phyloP scores from a whole-genome alignment of 1,284 basidiomycete species.

The Naganishia sp. region DNA sequence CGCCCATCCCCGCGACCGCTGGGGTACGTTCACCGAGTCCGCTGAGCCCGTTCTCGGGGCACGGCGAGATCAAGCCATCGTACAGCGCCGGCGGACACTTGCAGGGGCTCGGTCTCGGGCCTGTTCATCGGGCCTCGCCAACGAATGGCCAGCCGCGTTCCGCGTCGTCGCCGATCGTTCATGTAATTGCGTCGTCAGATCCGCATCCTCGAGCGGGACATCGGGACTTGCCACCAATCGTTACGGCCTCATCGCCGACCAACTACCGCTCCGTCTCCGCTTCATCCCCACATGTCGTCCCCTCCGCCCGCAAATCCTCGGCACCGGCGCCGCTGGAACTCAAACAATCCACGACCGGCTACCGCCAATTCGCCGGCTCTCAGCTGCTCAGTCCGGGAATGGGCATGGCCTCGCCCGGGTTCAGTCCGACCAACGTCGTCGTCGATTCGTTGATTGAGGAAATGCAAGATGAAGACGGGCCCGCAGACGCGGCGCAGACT shows the following conservation, averaged over 20 bases:
- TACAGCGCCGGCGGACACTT: background rate
- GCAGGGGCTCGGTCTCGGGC: conserved; percentile 10
- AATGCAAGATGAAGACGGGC: conserved; percentile 22
- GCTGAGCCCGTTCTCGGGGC: conserved; percentile 7
- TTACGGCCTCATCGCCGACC: background rate
- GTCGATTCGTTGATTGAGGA: conserved; percentile 29
- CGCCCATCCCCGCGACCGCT: background rate
- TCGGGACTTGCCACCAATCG: conserved; percentile 14
- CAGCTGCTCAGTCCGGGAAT: conserved; percentile 18
- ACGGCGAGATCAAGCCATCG: conserved; percentile 13
- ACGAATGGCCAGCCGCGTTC: background rate
- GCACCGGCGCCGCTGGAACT: conserved; percentile 5
- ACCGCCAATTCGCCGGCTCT: background rate
- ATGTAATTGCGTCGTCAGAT: conserved; percentile 8
- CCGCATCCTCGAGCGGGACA: background rate
- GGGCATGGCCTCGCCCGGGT: conserved; percentile 8
- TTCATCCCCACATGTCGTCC: background rate
- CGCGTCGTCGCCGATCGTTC: conserved; percentile 11
- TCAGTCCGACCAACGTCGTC: conserved; percentile 27
- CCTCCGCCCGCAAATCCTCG: background rate
- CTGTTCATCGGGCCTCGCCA: background rate
- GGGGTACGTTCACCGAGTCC: conserved; percentile 9
- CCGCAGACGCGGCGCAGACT: background rate
- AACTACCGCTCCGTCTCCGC: conserved; percentile 4
- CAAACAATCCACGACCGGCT: background rate